Base-by-base conservation (phyloP, 164 flowering plant species). In the Chimonanthus praecox region DNA sequence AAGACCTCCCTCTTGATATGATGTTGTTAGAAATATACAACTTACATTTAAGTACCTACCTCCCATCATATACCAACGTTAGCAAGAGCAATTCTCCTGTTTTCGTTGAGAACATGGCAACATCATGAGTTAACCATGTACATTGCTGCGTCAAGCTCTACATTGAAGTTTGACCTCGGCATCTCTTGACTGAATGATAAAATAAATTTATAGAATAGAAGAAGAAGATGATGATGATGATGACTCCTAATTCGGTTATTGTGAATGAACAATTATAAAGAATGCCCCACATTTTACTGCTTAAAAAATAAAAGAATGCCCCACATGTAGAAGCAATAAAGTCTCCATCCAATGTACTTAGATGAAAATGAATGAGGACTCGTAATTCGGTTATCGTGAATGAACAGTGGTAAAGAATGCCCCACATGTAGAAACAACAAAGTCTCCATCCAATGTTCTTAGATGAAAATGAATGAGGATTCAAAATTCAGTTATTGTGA, bases 91-190 rank as follows among this genome's bases (percentile, higher is more conserved):
- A 80, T 75, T 96, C 99, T 75, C 99, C 99, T 62, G 94, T 83
- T 87, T 94, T 96, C 60, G 97, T 87, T 71, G 99, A 96, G 69
- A 96, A 85, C 85, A 96, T 80, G 60, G 93, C 97, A 15, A 92
- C 95, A 78, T 96, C 97, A 81, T 85, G 85, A 60, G 73, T 76
- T 73, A 96, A 81, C 97, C 97, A 96, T 49, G 93, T 87, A 50
- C 92, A 87, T 84, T 78, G 97, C 92, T 71, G 98, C 97, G 85
- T 94, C 99, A 76, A 96, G 95, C 86, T 96, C 99, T 79, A 89
- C 90, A 77, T 69, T 85, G 78, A 96, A 89, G 81, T 78, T 84
- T 76, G 95, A 90, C 80, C 90, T 83, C 72, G 94, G 90, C 84
- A 92, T 79, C 78, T 96, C 97, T 75, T 85, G 98, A 84, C 99